Conservation (phyloP, 495 filamentous ascomycete species). For the Penicillium desertorum region DNA sequence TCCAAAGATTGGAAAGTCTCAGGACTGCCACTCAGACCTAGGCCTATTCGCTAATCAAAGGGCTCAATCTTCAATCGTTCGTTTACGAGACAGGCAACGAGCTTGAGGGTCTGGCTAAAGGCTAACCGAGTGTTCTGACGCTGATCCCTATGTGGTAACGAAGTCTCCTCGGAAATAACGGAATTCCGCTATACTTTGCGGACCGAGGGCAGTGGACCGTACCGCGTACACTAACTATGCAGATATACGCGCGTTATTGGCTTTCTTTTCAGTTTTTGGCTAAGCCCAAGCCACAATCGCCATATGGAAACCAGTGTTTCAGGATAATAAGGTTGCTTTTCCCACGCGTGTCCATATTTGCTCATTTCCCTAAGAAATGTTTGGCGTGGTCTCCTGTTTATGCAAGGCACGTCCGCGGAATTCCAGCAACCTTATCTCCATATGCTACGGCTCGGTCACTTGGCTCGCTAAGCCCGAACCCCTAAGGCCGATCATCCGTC, state of each 20-base stretch:
- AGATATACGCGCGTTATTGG: background rate
- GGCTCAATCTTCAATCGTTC: background rate
- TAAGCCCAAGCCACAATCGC: constrained; percentile 22
- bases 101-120: background rate
- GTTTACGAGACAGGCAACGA: background rate
- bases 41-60: background rate
- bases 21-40: background rate
- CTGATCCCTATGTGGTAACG: background rate
- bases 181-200: constrained; percentile 6
- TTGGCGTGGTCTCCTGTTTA: constrained; percentile 30
- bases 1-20: constrained; percentile 5
- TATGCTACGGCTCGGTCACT: constrained; percentile 12
- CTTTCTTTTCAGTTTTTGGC: background rate
- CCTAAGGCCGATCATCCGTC: constrained; percentile 3
- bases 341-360: constrained; percentile 16
- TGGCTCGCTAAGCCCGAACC: background rate
- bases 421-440: constrained; percentile 37
- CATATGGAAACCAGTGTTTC: constrained; percentile 30
- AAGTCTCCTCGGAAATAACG: background rate
- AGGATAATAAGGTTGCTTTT: constrained; percentile 30
- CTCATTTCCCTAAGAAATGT: constrained; percentile 26
- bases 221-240: constrained; percentile 18
- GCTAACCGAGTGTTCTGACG: background rate
- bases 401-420: constrained; percentile 38
- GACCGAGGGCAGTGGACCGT: constrained; percentile 10